Evolutionary conservation across 805 yeast genomes (phyloP).

Genomic region (Hanseniaspora taiwanica): DNA sequence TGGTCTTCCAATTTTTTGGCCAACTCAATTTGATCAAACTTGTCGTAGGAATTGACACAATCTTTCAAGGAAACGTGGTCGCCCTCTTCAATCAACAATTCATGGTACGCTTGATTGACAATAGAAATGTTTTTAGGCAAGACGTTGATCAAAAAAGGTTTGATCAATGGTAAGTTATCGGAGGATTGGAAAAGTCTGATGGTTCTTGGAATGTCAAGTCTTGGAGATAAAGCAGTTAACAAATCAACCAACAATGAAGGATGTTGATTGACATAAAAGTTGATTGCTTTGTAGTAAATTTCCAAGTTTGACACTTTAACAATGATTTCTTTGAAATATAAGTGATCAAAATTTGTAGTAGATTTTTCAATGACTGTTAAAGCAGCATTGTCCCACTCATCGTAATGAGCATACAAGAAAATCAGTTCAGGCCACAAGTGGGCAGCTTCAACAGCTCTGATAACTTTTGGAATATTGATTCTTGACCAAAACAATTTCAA

Average conservation of each 20-base stretch:
- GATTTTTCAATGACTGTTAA: conserved; percentile 92
- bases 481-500: conserved; percentile 96
- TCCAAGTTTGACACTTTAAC: conserved; percentile 93
- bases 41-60: conserved; percentile 79
- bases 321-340: conserved; percentile 84
- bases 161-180: conserved; percentile 90
- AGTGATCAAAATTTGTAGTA: conserved; percentile 84
- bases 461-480: conserved; percentile 92
- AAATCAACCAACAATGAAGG: conserved; percentile 84
- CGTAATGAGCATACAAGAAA: conserved; percentile 94
- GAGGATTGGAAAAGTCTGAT: conserved; percentile 89
- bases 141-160: conserved; percentile 87
- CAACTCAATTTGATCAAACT: conserved; percentile 82
- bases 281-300: conserved; percentile 92
- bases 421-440: conserved; percentile 95
- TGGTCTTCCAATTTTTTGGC: conserved; percentile 91
- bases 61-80: conserved; percentile 82
- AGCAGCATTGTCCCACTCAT: conserved; percentile 98
- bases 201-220: conserved; percentile 88
- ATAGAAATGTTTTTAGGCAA: conserved; percentile 80
- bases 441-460: conserved; percentile 83
- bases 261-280: conserved; percentile 83
- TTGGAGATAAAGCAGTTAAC: conserved; percentile 69
- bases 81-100: conserved; percentile 88
- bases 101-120: conserved; percentile 92